phyloP scores from a whole-genome alignment of 2,329 filamentous ascomycete species.

The Penicillium sp. region DNA sequence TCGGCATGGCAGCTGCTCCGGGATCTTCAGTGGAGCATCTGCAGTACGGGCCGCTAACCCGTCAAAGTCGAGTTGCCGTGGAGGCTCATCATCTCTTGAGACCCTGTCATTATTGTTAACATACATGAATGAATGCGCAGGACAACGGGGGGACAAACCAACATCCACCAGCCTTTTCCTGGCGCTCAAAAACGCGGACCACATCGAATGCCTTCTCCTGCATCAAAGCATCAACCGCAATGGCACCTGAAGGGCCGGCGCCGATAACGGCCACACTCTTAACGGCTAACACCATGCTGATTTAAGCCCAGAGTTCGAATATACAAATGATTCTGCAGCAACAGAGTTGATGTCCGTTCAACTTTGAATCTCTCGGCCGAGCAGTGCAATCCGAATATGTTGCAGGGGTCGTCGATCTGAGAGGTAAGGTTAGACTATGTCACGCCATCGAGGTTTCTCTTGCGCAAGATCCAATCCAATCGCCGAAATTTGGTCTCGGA shows the following conservation, averaged over 20 bases:
- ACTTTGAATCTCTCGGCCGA: constrained; percentile 18
- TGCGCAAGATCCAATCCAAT: constrained; percentile 5
- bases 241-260: constrained; percentile 61
- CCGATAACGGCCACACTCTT: constrained; percentile 61
- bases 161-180: constrained; percentile 60
- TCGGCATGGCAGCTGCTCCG: constrained; percentile 49
- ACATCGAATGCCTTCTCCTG: constrained; percentile 60
- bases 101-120: constrained; percentile 23
- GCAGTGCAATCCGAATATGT: background rate
- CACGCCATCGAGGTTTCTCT: constrained; percentile 21
- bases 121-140: background rate
- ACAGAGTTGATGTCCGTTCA: background rate
- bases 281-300: constrained; percentile 16
- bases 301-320: background rate
- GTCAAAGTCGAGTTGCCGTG: constrained; percentile 48
- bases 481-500: background rate
- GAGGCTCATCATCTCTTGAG: constrained; percentile 36
- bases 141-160: constrained; percentile 50
- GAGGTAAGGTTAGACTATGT: constrained; percentile 12
- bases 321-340: background rate
- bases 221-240: constrained; percentile 60
- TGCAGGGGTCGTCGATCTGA: constrained; percentile 1
- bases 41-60: constrained; percentile 52
- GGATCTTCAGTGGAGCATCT: constrained; percentile 52
- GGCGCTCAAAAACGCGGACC: constrained; percentile 63